These are phyloP conservation scores for Chloranthus sessilifolius DNA, from an alignment of 164 flowering plant genomes.

Conservation along the genomic window DNA sequence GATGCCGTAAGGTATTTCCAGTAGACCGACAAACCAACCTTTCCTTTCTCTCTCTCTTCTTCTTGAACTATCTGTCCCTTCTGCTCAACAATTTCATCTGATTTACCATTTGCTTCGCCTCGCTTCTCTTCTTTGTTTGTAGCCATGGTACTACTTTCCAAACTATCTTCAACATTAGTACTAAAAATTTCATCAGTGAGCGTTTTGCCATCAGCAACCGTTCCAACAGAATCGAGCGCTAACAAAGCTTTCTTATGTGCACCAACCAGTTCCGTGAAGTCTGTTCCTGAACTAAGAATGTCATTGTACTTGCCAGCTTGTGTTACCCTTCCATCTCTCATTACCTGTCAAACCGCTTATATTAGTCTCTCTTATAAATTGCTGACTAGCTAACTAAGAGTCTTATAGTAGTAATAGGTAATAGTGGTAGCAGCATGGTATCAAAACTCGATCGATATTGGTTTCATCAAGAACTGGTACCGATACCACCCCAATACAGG, in stretches of 20 bases:
- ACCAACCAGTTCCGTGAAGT: constrained; percentile 87
- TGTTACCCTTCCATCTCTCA: constrained; percentile 74
- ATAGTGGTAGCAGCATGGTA: too few relatives aligned
- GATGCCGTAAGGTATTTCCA: constrained; percentile 74
- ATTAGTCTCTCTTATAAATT: too few relatives aligned
- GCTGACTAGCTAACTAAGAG: too few relatives aligned
- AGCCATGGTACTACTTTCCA: neutral
- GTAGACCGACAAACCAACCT: constrained; percentile 68
- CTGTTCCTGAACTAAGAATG: constrained; percentile 63
- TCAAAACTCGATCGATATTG: too few relatives aligned
- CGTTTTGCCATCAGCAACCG: constrained; percentile 9
- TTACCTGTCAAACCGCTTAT: constrained; percentile 39
- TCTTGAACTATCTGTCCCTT: constrained; percentile 81
- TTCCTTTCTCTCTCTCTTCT: constrained; percentile 95
- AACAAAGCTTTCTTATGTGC: constrained; percentile 75
- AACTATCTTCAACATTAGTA: constrained; percentile 12
- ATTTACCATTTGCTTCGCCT: constrained; percentile 22
- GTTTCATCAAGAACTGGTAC: too few relatives aligned
- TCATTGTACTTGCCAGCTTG: constrained; percentile 83
- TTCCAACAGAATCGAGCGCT: constrained; percentile 27
- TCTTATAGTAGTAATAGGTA: too few relatives aligned
- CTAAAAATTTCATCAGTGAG: neutral
- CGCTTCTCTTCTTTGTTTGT: constrained; percentile 15
- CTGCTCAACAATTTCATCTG: constrained; percentile 29
- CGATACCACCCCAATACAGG: too few relatives aligned